Evolutionary conservation across 2,329 filamentous ascomycete species (phyloP).

Genomic region (Alternaria rosae): DNA sequence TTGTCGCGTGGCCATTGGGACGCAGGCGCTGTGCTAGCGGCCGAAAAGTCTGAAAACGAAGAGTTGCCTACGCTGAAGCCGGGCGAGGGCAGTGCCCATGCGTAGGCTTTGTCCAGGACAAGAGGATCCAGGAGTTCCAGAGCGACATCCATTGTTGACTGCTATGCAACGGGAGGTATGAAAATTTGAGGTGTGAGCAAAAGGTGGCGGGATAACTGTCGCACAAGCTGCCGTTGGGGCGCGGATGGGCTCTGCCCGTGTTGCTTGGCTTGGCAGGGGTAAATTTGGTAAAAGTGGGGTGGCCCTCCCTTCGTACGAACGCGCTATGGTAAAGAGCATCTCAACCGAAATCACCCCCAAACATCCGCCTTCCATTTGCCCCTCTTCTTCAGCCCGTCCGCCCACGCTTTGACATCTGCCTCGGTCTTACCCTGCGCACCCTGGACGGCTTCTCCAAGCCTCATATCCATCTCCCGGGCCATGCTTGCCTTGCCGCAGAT

Average conservation of each 20-base stretch:
- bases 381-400: conserved; percentile 57
- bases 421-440: conserved; percentile 50
- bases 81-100: conserved; percentile 9
- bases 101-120: conserved; percentile 15
- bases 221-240: conserved; percentile 6
- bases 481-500: conserved; percentile 51
- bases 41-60: conserved; percentile 2
- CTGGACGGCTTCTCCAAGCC: conserved; percentile 50
- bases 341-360: conserved; percentile 52
- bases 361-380: conserved; percentile 65
- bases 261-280: conserved; percentile 14
- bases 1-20: conserved; percentile 17
- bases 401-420: conserved; percentile 55
- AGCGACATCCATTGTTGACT: conserved; percentile 10
- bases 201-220: conserved; percentile 6
- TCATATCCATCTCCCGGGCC: conserved; percentile 53
- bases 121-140: conserved; percentile 14
- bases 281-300: conserved; percentile 4
- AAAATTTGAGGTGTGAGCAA: conserved; percentile 7
- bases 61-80: background rate
- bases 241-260: conserved; percentile 5
- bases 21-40: background rate
- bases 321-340: background rate
- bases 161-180: conserved; percentile 10
- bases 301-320: background rate